Base-by-base conservation (phyloP, 2,329 filamentous ascomycete genomes). In the Talaromyces pinophilus region DNA sequence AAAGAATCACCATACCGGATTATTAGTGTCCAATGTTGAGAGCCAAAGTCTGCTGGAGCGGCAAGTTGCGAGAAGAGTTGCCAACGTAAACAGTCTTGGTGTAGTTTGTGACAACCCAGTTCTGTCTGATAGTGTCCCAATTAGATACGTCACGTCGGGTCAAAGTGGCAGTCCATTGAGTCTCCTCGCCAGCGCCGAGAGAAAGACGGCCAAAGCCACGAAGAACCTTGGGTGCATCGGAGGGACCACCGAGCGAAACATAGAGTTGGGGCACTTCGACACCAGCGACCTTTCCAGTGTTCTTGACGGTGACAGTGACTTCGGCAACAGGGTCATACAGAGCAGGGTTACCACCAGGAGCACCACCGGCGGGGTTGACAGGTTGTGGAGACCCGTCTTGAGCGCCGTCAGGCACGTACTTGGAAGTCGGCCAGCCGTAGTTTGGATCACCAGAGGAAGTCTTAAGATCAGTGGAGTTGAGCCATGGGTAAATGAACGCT, bases 81-180 rank as follows among this genome's bases (percentile, higher is more conserved):
- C 87, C 87, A 5, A 89, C 86, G 69, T 85, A 85, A 48, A 87
- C 82, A 66, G 81, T 87, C 82, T 88, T 88, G 62, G 82, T 78
- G 70, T 86, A 82, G 25, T 80, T 72, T 35, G 81, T 82, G 63
- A 89, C 82, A 55, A 92, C 86, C 93, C 94, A 98, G 82, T 97
- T 89, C 83, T 97, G 93, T n/a, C 80, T 76, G 1, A 75, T 83
- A 0, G 86, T 82, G 71, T 97, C 92, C 93, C 94, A 97, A 81
- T 93, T 95, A 76, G 90, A 92, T 65, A 97, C 71, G 74, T 97
- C 94, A 65, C 92, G 88, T 46, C 93, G 86, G 5, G 88, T 93
- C 64, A 97, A 79, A 17, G 88, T 85, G 0, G 87, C 88, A 0
- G 78, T 83, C 82, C 95, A 96, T 1, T 83, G 86, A 3, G 81